Evolutionary conservation across 371 early-diverging fungal genomes (phyloP), one percentile per base, ranked within the genome.

Genomic region (Blakeslea trispora): DNA sequence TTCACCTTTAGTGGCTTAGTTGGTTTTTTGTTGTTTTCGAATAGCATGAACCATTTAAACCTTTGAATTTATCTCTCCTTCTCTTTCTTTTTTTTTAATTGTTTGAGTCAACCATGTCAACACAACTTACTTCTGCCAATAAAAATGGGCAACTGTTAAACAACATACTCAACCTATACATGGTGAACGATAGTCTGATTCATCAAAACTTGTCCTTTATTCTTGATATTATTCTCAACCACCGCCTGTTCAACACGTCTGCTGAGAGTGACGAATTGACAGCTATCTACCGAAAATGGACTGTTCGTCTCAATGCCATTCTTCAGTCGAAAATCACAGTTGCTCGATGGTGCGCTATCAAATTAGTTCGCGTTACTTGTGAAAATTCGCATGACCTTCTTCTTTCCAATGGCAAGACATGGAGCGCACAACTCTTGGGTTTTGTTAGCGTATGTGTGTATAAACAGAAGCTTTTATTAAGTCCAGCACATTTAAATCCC

Each of bases 301-400:
- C 69, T 9, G 70, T 72, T 47, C 79, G 87, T 23, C 52, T 86
- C 21, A 79, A 81, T 63, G 66, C 84, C 0, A 57, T 86, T 39
- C 61, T 84, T 14, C 81, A 82, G 41, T 86, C 87, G 1, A 82
- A 82, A 43, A 67, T 71, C 31, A 56, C 66, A 2, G 58, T 77
- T 15, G 79, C 79, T 17, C 79, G 82, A 7, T 83, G 79, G 79
- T 81, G 83, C 17, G 84, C 75, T 5, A 72, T 83, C 9, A 66
- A 62, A 19, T 72, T 83, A 48, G 64, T 86, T 9, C 64, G 69
- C 34, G 61, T 74, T 18, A 81, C 84, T 0, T 78, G 79, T 32
- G 79, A 83, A 41, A 82, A 82, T 57, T 81, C 82, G 10, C 57
- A 61, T 19, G 45, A 55, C 13, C 52, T 84, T 34, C 69, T 75